Evolutionary conservation across 2,329 filamentous ascomycete genomes (phyloP).

Genomic region (Fusarium sp.): DNA sequence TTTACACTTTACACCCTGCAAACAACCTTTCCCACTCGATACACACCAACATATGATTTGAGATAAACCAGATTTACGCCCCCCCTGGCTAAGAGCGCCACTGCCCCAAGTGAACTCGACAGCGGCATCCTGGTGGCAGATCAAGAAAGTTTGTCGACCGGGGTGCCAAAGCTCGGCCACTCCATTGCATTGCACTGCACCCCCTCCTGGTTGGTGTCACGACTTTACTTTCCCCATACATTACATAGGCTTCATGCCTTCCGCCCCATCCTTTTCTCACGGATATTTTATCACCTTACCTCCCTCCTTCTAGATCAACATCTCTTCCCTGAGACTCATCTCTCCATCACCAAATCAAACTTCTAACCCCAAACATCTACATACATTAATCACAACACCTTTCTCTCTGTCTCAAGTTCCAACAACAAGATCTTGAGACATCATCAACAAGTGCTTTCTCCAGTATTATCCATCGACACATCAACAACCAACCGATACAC

Average conservation of each 20-base stretch:
- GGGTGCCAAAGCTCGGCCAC: constrained; percentile 18
- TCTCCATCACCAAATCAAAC: not conserved
- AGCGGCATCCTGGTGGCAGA: constrained; percentile 45
- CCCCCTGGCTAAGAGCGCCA: constrained; percentile 30
- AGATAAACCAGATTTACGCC: constrained; percentile 23
- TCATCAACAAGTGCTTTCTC: not conserved
- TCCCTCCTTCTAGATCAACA: constrained; percentile 36
- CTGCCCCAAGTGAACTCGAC: constrained; percentile 41
- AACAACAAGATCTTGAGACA: not conserved
- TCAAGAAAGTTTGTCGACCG: constrained; percentile 43
- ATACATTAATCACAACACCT: not conserved
- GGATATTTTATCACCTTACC: constrained; percentile 45
- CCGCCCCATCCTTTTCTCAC: constrained; percentile 38
- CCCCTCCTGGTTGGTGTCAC: constrained; percentile 14
- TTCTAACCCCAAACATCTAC: not conserved
- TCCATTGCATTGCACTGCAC: constrained; percentile 1
- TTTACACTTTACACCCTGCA: not conserved
- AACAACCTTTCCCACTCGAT: not conserved
- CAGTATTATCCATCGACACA: not conserved
- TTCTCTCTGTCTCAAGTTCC: not conserved
- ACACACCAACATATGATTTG: constrained; percentile 7
- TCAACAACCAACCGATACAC: not conserved
- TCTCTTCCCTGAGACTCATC: constrained; percentile 18
- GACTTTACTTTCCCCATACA: constrained; percentile 38
- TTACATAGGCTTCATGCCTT: constrained; percentile 42